phyloP scores from a whole-genome alignment of 140 eudicot species.

The Eryngium alpinum region DNA sequence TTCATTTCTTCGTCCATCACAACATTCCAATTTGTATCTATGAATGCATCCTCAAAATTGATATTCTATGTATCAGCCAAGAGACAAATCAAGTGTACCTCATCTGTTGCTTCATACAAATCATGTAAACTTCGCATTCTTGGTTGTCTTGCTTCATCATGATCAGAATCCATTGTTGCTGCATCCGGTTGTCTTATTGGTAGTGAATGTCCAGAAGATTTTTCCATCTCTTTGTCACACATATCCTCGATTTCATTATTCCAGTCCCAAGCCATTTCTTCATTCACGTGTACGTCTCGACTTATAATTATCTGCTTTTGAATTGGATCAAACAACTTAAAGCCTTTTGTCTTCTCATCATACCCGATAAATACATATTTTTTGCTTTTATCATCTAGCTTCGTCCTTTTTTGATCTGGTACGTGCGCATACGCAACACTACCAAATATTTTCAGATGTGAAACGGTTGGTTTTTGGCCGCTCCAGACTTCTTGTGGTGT shows the following conservation, averaged over 20 bases:
- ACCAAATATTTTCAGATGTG: not conserved
- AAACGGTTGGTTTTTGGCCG: not conserved
- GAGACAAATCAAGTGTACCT: not conserved
- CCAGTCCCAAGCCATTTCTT: not conserved
- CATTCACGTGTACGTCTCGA: not conserved
- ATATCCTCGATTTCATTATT: not conserved
- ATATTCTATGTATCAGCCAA: not conserved
- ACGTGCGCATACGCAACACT: not conserved
- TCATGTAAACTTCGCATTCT: not conserved
- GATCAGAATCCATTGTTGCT: not conserved
- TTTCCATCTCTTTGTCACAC: not conserved
- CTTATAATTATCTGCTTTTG: not conserved
- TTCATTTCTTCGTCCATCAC: not conserved
- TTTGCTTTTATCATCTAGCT: not conserved
- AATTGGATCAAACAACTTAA: not conserved
- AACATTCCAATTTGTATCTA: not conserved
- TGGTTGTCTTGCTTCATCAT: not conserved
- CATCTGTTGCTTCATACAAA: not conserved
- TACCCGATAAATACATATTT: not conserved
- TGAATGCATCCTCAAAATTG: not conserved
- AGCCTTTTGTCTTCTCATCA: not conserved
- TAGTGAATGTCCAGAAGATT: not conserved
- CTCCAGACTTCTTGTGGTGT: not conserved
- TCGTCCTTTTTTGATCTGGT: not conserved
- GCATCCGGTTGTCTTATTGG: not conserved